Evolutionary conservation across 257 asterid species (phyloP).

Genomic region (Solanum sitiens): DNA sequence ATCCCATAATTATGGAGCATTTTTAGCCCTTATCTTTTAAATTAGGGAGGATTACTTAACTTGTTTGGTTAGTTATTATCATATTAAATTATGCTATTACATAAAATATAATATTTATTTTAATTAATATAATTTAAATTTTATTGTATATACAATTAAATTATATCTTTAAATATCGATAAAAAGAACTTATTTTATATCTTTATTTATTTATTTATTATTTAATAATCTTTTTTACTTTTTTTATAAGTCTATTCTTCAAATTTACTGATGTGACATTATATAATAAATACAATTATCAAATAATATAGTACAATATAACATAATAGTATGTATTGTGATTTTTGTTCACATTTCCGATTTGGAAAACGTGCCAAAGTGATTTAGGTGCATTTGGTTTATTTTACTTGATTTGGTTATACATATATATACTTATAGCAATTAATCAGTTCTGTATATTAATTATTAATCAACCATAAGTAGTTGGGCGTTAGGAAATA

Average conservation of each 20-base stretch:
- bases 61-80: not conserved
- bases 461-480: not conserved
- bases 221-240: not conserved
- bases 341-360: not conserved
- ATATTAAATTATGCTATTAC: not conserved
- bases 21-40: not conserved
- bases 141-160: not conserved
- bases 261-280: not conserved
- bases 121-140: not conserved
- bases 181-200: no score
- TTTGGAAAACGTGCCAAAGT: not conserved
- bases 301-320: not conserved
- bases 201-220: not conserved
- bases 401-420: not conserved
- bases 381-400: not conserved
- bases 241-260: rapidly evolving
- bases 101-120: not conserved
- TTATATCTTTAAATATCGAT: no score
- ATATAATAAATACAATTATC: not conserved
- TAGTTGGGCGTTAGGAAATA: not conserved
- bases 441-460: not conserved
- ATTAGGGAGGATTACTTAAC: not conserved
- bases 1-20: not conserved
- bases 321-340: not conserved
- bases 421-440: not conserved